Evolutionary conservation across 805 yeast genomes (phyloP).

Genomic region (Pichia heedii): DNA sequence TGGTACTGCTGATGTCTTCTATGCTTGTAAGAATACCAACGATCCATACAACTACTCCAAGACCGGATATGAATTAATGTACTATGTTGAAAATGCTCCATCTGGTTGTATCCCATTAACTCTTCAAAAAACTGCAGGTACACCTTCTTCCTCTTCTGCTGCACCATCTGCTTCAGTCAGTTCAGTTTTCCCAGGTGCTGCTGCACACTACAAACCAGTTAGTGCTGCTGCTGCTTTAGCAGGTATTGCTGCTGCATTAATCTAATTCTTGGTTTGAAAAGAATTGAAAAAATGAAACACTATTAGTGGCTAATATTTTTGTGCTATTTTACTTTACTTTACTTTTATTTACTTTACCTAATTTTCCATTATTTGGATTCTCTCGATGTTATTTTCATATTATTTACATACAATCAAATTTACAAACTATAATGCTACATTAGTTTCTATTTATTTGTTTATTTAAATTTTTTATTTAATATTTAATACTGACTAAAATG

Average conservation of each 20-base stretch:
- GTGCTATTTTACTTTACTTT: too few relatives aligned
- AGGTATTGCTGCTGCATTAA: slow-evolving; percentile 6
- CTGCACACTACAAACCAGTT: slow-evolving; percentile 1
- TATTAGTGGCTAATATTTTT: too few relatives aligned
- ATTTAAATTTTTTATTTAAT: too few relatives aligned
- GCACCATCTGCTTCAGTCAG: background rate
- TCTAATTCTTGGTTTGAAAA: background rate
- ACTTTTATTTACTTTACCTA: too few relatives aligned
- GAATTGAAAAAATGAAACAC: too few relatives aligned
- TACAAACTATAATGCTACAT: too few relatives aligned
- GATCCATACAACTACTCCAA: slow-evolving; percentile 37
- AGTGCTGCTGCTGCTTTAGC: slow-evolving; percentile 5
- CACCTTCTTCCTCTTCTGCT: background rate
- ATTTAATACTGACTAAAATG: too few relatives aligned
- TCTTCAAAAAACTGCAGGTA: background rate
- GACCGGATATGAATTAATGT: slow-evolving; percentile 22
- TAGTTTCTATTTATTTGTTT: too few relatives aligned
- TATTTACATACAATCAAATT: too few relatives aligned
- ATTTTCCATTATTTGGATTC: too few relatives aligned
- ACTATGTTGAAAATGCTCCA: slow-evolving; percentile 20
- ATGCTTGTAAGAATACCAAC: slow-evolving; percentile 34
- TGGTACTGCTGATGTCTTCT: slow-evolving; percentile 28
- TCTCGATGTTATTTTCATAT: too few relatives aligned
- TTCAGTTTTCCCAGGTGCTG: background rate
- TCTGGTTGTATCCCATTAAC: slow-evolving; percentile 10